Percentiles rank a stretch among this genome's conserved stretches.
phyloP scores from a whole-genome alignment of 2,329 filamentous ascomycete genomes.

The Exserohilum rostratum region DNA sequence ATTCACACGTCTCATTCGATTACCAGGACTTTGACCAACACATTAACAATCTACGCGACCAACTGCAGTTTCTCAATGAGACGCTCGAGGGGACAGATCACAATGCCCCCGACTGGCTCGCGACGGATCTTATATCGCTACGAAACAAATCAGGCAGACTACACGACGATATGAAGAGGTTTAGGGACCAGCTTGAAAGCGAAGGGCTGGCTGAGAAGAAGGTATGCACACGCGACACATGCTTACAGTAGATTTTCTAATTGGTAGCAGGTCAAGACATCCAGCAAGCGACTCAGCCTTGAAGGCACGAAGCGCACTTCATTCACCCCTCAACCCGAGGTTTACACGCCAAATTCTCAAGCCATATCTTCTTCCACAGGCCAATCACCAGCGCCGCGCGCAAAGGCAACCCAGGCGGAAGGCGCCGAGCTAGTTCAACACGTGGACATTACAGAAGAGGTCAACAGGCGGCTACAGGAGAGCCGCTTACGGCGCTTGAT shows the following conservation, averaged over 20 bases:
- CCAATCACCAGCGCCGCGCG: slow-evolving; percentile 21
- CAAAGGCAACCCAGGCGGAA: slow-evolving; percentile 18
- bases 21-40: slow-evolving; percentile 41
- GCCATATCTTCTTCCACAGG: slow-evolving; percentile 23
- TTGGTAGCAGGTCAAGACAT: slow-evolving; percentile 18
- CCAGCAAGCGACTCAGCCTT: slow-evolving; percentile 39
- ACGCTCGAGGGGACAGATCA: slow-evolving; percentile 43
- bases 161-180: slow-evolving; percentile 44
- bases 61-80: slow-evolving; percentile 38
- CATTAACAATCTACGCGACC: slow-evolving; percentile 37
- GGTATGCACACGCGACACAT: slow-evolving; percentile 13
- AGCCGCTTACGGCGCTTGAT: slow-evolving; percentile 39
- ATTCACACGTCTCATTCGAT: slow-evolving; percentile 19
- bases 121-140: slow-evolving; percentile 41
- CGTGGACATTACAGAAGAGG: slow-evolving; percentile 43
- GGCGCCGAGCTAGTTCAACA: slow-evolving; percentile 32
- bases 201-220: slow-evolving; percentile 35
- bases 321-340: slow-evolving; percentile 4
- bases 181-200: slow-evolving; percentile 36
- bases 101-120: slow-evolving; percentile 45
- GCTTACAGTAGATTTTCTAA: slow-evolving; percentile 9
- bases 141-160: slow-evolving; percentile 42
- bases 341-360: slow-evolving; percentile 14
- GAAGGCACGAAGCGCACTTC: slow-evolving; percentile 25
- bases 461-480: slow-evolving; percentile 38